Evolutionary conservation across 1,139 yeast genomes (phyloP).

Genomic region (Pichia sp.): DNA sequence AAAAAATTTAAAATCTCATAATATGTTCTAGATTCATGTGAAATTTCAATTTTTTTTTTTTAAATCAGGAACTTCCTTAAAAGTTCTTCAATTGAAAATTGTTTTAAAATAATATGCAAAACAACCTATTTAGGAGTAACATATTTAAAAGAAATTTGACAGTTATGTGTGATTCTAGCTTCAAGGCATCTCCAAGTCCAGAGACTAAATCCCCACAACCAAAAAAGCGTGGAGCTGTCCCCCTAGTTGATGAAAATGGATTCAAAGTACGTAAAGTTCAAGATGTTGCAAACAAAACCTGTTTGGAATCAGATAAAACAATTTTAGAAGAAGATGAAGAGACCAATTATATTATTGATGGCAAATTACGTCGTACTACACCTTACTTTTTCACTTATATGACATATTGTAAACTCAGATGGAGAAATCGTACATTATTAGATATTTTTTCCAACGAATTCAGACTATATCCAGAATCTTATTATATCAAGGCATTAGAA

Average conservation of each 20-base stretch:
- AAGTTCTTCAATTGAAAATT: neutral
- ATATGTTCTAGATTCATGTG: slow-evolving; percentile 3
- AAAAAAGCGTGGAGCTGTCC: slow-evolving; percentile 16
- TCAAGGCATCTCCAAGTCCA: no score
- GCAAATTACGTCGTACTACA: slow-evolving; percentile 61
- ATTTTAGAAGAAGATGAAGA: slow-evolving; percentile 50
- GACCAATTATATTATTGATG: slow-evolving; percentile 47
- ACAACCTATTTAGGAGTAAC: neutral
- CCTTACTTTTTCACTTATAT: slow-evolving; percentile 88
- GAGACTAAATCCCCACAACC: no score
- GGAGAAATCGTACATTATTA: slow-evolving; percentile 75
- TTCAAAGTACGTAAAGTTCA: slow-evolving; percentile 43
- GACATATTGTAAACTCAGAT: slow-evolving; percentile 85
- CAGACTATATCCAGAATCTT: slow-evolving; percentile 69
- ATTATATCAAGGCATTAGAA: slow-evolving; percentile 62
- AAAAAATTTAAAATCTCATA: no score
- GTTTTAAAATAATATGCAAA: neutral
- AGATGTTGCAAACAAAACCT: slow-evolving; percentile 38
- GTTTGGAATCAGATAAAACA: slow-evolving; percentile 40
- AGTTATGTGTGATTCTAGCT: neutral
- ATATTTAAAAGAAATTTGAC: neutral
- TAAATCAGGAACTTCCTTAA: no score
- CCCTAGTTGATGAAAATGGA: slow-evolving; percentile 41
- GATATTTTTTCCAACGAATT: slow-evolving; percentile 84
- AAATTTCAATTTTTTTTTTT: slow-evolving; percentile 1